These are phyloP conservation scores for Cercospora beticola DNA, from an alignment of 2,329 filamentous ascomycete species.

Conservation along the genomic window DNA sequence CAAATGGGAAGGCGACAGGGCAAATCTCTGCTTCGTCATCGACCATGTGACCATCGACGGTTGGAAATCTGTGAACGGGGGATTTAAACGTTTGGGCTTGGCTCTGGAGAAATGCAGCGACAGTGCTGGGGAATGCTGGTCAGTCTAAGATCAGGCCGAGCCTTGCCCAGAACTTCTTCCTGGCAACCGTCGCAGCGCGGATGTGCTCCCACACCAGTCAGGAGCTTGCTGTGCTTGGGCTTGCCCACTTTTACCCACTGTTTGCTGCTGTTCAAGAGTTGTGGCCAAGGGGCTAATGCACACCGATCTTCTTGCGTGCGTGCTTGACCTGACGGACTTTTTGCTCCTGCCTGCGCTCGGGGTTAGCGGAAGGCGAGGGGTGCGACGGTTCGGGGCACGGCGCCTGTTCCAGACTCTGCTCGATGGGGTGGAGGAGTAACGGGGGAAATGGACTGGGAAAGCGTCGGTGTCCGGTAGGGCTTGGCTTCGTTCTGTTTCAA, in stretches of 20 bases:
- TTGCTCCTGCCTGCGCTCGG: background rate
- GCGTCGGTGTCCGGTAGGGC: background rate
- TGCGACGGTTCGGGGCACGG: background rate
- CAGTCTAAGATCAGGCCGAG: conserved; percentile 1
- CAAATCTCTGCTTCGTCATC: conserved; percentile 5
- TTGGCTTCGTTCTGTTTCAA: background rate
- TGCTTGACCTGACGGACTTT: conserved; percentile 4
- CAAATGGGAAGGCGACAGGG: background rate
- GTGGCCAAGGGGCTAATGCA: conserved; percentile 21
- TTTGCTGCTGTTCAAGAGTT: conserved; percentile 12
- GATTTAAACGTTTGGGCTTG: background rate
- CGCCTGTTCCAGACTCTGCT: background rate
- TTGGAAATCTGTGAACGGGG: background rate
- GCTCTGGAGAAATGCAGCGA: background rate
- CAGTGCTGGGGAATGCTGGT: conserved; percentile 12
- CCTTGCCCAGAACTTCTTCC: conserved; percentile 1
- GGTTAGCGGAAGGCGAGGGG: conserved; percentile 2
- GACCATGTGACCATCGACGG: conserved; percentile 12
- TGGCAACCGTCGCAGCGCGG: conserved; percentile 6
- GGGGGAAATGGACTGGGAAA: background rate
- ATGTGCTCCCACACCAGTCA: background rate
- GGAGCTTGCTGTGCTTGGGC: background rate
- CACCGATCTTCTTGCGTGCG: conserved; percentile 13
- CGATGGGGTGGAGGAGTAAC: background rate
- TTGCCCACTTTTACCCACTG: background rate